A percentile compares a stretch with the other conserved stretches of the same genome.
phyloP scores from a whole-genome alignment of 352 stramenopile genomes.

The Phytopythium kandeliae region DNA sequence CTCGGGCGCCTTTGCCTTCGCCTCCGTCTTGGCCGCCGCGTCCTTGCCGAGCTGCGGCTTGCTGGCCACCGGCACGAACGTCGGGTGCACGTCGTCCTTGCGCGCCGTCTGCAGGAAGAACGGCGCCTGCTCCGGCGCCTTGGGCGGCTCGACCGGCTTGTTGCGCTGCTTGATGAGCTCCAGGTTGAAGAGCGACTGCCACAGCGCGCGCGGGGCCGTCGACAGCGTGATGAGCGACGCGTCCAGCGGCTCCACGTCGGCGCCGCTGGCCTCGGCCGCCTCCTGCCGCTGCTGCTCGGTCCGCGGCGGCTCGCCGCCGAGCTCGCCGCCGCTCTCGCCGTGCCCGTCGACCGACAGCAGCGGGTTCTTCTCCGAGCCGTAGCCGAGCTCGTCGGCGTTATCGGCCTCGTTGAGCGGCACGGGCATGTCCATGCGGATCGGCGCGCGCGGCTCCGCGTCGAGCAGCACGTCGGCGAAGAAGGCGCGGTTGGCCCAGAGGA shows the following conservation, averaged over 20 bases:
- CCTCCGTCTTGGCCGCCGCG: conserved; percentile 14
- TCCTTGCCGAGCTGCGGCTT: conserved; percentile 20
- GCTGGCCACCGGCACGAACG: conserved; percentile 51
- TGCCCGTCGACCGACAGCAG: conserved; percentile 23
- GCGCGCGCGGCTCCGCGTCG: conserved; percentile 61
- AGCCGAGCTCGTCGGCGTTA: conserved; percentile 54
- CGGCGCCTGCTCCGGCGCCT: conserved; percentile 91
- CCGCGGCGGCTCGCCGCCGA: conserved; percentile 34
- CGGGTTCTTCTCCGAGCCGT: conserved; percentile 48
- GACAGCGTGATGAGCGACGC: conserved; percentile 70
- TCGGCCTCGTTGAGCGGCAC: conserved; percentile 83
- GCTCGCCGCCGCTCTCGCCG: conserved; percentile 25
- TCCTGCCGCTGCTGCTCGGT: conserved; percentile 9
- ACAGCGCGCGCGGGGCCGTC: conserved; percentile 76
- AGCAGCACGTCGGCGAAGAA: conserved; percentile 91
- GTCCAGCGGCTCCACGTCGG: conserved; percentile 52
- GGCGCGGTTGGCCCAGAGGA: conserved; percentile 93
- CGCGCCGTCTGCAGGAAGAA: conserved; percentile 94
- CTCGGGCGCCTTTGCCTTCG: no score
- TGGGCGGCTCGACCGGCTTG: conserved; percentile 92
- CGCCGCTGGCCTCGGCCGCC: conserved; percentile 15
- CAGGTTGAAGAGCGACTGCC: conserved; percentile 89
- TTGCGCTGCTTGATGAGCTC: conserved; percentile 96
- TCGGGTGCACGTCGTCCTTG: conserved; percentile 74
- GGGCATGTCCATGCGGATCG: conserved; percentile 90